Base-by-base conservation (phyloP, 2,329 filamentous ascomycete genomes). In the Aspergillus udagawae region DNA sequence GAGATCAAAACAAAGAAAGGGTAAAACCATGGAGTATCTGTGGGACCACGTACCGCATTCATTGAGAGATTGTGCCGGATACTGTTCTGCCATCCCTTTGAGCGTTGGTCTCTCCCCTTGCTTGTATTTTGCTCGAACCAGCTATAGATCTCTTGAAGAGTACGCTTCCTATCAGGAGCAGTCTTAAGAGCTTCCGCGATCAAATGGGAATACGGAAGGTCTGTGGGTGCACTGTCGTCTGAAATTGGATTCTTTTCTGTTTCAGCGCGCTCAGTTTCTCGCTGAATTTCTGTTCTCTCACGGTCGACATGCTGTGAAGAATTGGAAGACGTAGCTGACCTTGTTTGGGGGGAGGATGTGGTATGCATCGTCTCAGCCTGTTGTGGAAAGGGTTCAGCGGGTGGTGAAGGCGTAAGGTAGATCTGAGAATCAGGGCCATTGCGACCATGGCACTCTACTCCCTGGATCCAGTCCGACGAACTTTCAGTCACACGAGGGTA, bases 31-130 rank as follows among this genome's bases (percentile, higher is more conserved):
- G 32, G 14, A 38, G 32, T 3, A 38, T 38, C 32, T 7, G 32
- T 38, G 27, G 32, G 49, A 23, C 14, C 52, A 80, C 86, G 76
- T 84, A 97, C 93, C 59, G 83, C 82, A 67, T 97, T 97, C 92
- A 97, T 97, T 50, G 91, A 96, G 7, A 97, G 79, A 65, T 97
- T 97, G 73, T 97, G 93, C 2, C 93, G 85, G 63, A 97, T 95
- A 71, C 91, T 96, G 74, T 97, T 97, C 75, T 93, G 89, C 93
- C 93, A 97, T 9, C 92, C 93, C 65, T 86, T 88, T 12, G 75
- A 77, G 7, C 80, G 81, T 20, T 75, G 70, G 49, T 82, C 81
- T 53, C 80, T 85, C 4, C 84, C 85, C 73, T 94, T 96, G 63
- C 84, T 83, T 2, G 92, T 96, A 68, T 96, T 87, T 28, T 87